Evolutionary conservation across 148 eudicot species (phyloP).

Genomic region (Cornus controversa): DNA sequence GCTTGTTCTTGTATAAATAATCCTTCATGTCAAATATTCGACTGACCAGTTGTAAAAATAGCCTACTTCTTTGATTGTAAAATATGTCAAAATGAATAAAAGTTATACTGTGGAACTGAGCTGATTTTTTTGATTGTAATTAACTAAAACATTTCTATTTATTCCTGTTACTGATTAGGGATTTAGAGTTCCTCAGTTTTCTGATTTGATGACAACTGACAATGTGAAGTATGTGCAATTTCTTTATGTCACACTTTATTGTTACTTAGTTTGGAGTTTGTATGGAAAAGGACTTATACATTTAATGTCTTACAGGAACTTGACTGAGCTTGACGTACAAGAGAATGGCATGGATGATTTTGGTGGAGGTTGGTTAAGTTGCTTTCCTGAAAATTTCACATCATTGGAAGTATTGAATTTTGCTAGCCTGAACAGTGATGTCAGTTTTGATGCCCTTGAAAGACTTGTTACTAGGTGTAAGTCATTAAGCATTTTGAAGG

Average conservation of each 20-base stretch:
- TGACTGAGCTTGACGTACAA: constrained; percentile 81
- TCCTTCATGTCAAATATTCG: background rate
- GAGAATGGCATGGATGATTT: constrained; percentile 69
- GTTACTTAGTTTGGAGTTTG: background rate
- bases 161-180: background rate
- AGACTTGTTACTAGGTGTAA: constrained; percentile 64
- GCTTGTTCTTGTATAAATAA: background rate
- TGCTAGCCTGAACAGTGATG: constrained; percentile 53
- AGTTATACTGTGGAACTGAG: background rate
- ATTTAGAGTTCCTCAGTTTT: constrained; percentile 2
- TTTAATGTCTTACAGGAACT: constrained; percentile 48
- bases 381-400: constrained; percentile 66
- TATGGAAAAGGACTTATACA: background rate
- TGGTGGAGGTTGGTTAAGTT: constrained; percentile 72
- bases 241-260: background rate
- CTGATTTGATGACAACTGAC: background rate
- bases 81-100: background rate
- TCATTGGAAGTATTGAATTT: constrained; percentile 78
- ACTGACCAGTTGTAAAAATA: background rate
- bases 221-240: background rate
- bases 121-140: background rate
- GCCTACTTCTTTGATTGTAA: background rate
- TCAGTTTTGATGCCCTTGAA: constrained; percentile 63
- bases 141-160: background rate
- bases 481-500: constrained; percentile 57